phyloP scores from a whole-genome alignment of 257 asterid genomes.

The Petunia axillaris region DNA sequence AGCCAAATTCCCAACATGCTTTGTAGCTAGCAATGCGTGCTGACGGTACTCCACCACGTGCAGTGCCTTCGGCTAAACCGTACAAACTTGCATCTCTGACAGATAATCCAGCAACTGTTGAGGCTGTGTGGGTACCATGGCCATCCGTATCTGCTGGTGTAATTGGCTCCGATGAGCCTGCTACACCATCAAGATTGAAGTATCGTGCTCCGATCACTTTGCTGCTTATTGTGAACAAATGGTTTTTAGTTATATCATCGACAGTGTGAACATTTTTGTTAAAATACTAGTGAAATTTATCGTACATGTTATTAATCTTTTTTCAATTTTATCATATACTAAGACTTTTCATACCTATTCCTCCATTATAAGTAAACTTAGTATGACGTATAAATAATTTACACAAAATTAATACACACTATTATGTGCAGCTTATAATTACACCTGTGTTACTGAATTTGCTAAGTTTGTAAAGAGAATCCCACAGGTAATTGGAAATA shows the following conservation, averaged over 20 bases:
- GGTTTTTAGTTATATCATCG: neutral
- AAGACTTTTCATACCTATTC: no score
- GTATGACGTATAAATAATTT: no score
- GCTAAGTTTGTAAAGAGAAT: no score
- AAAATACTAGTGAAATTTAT: no score
- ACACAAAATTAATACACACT: no score
- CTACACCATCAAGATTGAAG: conserved; percentile 7
- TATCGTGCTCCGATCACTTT: conserved; percentile 32
- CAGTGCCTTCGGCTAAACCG: conserved; percentile 29
- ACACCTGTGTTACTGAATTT: no score
- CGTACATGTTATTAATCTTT: no score
- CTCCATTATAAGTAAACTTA: no score
- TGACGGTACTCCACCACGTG: conserved; percentile 32
- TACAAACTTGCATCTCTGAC: conserved; percentile 23
- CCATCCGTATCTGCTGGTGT: conserved; percentile 25
- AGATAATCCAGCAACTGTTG: conserved; percentile 22
- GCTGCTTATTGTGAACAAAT: neutral
- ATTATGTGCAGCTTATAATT: no score
- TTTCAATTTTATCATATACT: no score
- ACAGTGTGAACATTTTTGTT: neutral
- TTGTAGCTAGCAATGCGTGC: conserved; percentile 31
- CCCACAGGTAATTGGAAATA: no score
- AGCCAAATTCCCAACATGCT: conserved; percentile 29
- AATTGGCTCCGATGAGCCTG: neutral
- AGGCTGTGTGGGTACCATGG: conserved; percentile 31